Evolutionary conservation across 2,329 filamentous ascomycete genomes (phyloP).

Genomic region (Penicillium sp.): DNA sequence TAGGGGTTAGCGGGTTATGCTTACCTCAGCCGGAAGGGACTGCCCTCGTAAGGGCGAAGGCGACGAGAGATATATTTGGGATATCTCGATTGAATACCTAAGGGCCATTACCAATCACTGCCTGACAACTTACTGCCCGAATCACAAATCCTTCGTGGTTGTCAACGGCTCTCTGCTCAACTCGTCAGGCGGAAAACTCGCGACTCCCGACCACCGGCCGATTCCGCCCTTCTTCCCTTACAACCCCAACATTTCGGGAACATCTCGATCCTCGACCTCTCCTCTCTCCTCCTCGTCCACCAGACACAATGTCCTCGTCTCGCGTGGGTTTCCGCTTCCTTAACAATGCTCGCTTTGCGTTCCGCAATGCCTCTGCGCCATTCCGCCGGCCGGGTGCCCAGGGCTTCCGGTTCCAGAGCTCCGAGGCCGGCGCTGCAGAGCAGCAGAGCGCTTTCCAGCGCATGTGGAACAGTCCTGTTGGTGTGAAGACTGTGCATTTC

Average conservation of each 20-base stretch:
- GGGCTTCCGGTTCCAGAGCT: constrained; percentile 70
- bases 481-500: constrained; percentile 95
- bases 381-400: constrained; percentile 54
- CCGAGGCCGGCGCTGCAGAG: constrained; percentile 53
- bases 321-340: constrained; percentile 61
- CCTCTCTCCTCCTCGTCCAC: constrained; percentile 21
- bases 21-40: constrained; percentile 31
- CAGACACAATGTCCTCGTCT: constrained; percentile 46
- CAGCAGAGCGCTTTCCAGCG: constrained; percentile 64
- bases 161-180: neutral
- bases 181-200: constrained; percentile 21
- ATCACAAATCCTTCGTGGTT: constrained; percentile 7
- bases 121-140: neutral
- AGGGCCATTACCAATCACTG: no score
- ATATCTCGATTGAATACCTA: neutral
- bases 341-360: constrained; percentile 52
- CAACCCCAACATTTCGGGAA: constrained; percentile 13
- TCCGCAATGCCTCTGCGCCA: constrained; percentile 57
- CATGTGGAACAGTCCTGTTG: constrained; percentile 80
- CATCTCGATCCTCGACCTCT: constrained; percentile 1
- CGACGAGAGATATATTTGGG: neutral
- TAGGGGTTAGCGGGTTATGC: constrained; percentile 17
- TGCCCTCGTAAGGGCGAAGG: neutral
- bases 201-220: constrained; percentile 22
- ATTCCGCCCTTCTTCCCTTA: constrained; percentile 23